These are phyloP conservation scores for Spathaspora sp. DNA, from an alignment of 805 yeast species.

Conservation along the genomic window DNA sequence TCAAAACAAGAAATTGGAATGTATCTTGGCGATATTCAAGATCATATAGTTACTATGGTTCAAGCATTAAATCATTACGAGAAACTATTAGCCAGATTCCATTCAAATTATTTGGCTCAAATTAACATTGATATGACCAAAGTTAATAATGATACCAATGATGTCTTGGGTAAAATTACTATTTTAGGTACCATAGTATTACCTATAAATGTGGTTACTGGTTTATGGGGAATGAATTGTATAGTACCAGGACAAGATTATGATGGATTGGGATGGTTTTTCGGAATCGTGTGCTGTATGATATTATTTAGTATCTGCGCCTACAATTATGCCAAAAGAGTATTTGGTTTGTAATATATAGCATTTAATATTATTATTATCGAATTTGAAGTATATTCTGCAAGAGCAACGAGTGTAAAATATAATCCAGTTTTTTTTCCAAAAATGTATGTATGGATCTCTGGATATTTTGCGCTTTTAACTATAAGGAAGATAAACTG, in stretches of 20 bases:
- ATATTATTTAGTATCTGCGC: constrained; percentile 32
- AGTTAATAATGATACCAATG: constrained; percentile 95
- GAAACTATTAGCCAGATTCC: constrained; percentile 89
- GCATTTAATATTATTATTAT: no score
- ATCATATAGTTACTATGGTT: constrained; percentile 96
- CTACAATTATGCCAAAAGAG: constrained; percentile 37
- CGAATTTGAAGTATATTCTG: no score
- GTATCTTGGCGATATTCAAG: constrained; percentile 96
- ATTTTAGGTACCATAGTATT: constrained; percentile 91
- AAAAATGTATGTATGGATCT: no score
- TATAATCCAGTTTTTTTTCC: no score
- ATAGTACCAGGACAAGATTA: constrained; percentile 85
- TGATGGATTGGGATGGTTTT: constrained; percentile 40
- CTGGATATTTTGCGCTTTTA: no score
- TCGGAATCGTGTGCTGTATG: constrained; percentile 33
- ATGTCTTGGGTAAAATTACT: constrained; percentile 89
- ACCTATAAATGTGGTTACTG: constrained; percentile 93
- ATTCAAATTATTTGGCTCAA: constrained; percentile 93
- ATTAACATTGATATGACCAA: constrained; percentile 96
- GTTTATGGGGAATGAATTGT: constrained; percentile 99
- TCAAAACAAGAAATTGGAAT: constrained; percentile 75
- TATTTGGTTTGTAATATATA: constrained; percentile 29
- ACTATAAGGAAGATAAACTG: no score
- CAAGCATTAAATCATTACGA: constrained; percentile 93
- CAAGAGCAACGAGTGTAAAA: no score